Evolutionary conservation across 2,329 filamentous ascomycete species (phyloP).

Genomic region (Colletotrichum brevisporum): DNA sequence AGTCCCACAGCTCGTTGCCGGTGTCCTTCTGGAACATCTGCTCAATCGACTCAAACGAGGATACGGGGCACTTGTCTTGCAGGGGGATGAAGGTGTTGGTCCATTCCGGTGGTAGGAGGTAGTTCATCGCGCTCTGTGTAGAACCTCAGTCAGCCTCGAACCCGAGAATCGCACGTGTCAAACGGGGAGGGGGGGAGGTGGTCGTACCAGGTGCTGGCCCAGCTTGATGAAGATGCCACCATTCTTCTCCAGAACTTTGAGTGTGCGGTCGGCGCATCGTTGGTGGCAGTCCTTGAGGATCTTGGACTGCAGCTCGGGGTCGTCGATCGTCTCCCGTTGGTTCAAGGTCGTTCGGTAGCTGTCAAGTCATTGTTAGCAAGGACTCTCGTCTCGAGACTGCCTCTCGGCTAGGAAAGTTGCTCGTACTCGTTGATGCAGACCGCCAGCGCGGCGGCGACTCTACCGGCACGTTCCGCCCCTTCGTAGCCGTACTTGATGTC

Average conservation of each 20-base stretch:
- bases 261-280: constrained; percentile 89
- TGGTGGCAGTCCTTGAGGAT: constrained; percentile 88
- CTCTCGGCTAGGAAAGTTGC: neutral
- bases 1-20: constrained; percentile 81
- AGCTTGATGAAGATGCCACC: constrained; percentile 99
- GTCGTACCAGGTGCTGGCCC: constrained; percentile 85
- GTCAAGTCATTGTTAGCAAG: constrained; percentile 47
- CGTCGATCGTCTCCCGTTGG: constrained; percentile 71
- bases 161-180: neutral
- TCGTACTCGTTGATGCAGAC: constrained; percentile 90
- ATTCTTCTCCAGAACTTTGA: constrained; percentile 92
- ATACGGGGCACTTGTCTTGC: constrained; percentile 95
- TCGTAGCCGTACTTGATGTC: constrained; percentile 84
- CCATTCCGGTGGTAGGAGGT: constrained; percentile 92
- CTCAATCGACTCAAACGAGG: constrained; percentile 87
- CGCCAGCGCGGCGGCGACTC: constrained; percentile 81
- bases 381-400: neutral
- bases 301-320: constrained; percentile 75
- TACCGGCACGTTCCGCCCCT: constrained; percentile 81
- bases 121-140: constrained; percentile 90
- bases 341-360: constrained; percentile 93
- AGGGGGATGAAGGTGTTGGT: constrained; percentile 95
- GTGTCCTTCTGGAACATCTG: constrained; percentile 90
- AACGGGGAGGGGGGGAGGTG: neutral
- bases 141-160: constrained; percentile 39